Base-by-base conservation (phyloP, 2,329 filamentous ascomycete species). In the Fusarium metavorans region DNA sequence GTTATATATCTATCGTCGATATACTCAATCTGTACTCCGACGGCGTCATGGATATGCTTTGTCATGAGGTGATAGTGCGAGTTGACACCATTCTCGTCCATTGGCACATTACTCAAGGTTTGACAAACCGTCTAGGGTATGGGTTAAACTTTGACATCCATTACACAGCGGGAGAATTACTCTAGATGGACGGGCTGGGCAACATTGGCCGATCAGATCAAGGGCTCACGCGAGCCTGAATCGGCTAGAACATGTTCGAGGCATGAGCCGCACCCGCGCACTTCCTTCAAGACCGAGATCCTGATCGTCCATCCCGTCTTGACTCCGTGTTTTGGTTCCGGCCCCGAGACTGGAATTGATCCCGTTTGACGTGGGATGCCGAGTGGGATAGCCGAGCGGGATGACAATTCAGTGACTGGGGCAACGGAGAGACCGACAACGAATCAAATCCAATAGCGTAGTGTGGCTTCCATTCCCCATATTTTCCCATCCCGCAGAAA, bases 311-410 rank as follows among this genome's bases (percentile, higher is more conserved):
- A 34, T 54, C 27, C 18, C 50, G 18, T 54, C 50, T 2, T 32
- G 11, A n/a, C 27, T 52, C 48, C 30, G 23, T 20, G 43, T n/a
- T 41, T 25, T 43, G 27, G 18, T 30, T 5, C 50, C 43, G 62
- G 27, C 52, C 50, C 30, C 45, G 23, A 27, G 45, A 48, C 41
- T 25, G 23, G 10, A 23, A 25, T 20, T 9, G 27, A 14, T 52
- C 56, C 41, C 16, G 13, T 35, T 35, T 18, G 7, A 35, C 5
- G 69, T 64, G 75, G 75, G 71, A 71, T 70, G 8, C 66, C 71
- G 70, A 62, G 73, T 67, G 73, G 68, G 71, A 72, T 69, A 23
- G 3, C 37, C 63, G 62, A 63, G 45, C 23, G 60, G 56, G 65
- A 66, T 61, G n/a, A 50, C 64, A 65, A 50, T 68, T 48, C 41